Base-by-base conservation (phyloP, 768 basidiomycete genomes). In the Cyclocybe cylindracea region DNA sequence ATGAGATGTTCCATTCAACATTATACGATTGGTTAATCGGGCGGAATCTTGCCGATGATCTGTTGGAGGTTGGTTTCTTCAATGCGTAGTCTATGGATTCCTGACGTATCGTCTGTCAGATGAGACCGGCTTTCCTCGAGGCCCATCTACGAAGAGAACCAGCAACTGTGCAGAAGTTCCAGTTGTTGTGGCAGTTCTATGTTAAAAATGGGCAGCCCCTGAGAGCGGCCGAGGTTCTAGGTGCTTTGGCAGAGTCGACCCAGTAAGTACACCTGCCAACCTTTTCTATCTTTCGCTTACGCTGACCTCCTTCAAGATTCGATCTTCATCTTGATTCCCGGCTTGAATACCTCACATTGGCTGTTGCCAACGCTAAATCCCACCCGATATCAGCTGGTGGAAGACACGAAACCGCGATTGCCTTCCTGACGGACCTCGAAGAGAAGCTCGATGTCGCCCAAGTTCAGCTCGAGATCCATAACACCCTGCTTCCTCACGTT, bases 391-490 rank as follows among this genome's bases (percentile, higher is more conserved):
- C 92, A 14, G 76, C 81, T 13, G 80, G 83, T 31, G 87, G 89
- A 8, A 78, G 83, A 51, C 89, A 94, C 59, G 91, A 94, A 66
- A 88, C 87, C 31, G 91, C 92, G n/a, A 92, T 98, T 44, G 87
- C 91, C 44, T 97, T 98, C 76, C 79, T 96, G n/a, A 92, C 89
- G 0, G 89, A 91, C 59, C 76, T 97, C 14, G 95, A 98, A 73
- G 97, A 99, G 69, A 94, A 94, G 65, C 80, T 98, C 10, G 97
- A 99, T 39, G 97, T 99, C 19, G 91, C 94, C 5, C 90, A 96
- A 70, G 93, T 98, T 7, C 97, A 99, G 64, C 73, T 95, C n/a
- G 96, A 98, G 68, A 80, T 97, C 42, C 90, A 85, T 61, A 81
- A 89, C 57, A 72, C 76, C 9, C 76, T 93, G 11, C 65, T 75